Percentiles rank a stretch among this genome's conserved stretches.
Evolutionary conservation across 2,329 filamentous ascomycete species (phyloP).

Genomic region (Verticillium tricorpus): DNA sequence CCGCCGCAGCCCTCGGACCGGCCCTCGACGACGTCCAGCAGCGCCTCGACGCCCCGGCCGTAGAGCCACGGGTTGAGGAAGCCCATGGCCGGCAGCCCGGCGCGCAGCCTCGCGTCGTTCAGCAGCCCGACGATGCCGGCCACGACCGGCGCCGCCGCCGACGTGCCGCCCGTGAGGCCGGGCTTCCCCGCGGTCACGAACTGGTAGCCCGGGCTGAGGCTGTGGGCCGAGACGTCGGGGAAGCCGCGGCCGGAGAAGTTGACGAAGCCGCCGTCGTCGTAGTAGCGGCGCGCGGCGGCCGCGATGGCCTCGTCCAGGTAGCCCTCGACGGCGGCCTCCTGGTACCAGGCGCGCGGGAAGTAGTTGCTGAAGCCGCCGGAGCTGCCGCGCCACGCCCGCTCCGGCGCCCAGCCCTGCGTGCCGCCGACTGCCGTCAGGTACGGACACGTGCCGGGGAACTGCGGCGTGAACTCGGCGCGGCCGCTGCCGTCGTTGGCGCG

Average conservation of each 20-base stretch:
- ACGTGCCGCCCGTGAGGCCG: conserved; percentile 24
- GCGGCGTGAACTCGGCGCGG: conserved; percentile 11
- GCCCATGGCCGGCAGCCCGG: conserved; percentile 48
- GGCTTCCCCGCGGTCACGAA: conserved; percentile 21
- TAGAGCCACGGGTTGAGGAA: conserved; percentile 63
- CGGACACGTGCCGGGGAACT: conserved; percentile 34
- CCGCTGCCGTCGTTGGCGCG: conserved; percentile 45
- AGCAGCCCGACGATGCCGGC: conserved; percentile 60
- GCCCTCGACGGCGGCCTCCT: conserved; percentile 38
- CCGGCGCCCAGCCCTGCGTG: conserved; percentile 45
- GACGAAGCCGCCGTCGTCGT: conserved; percentile 34
- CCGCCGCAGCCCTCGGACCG: conserved; percentile 18
- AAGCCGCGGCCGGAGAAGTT: conserved; percentile 49
- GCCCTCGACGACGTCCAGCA: conserved; percentile 28
- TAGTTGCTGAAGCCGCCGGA: conserved; percentile 46
- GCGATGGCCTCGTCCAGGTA: conserved; percentile 29
- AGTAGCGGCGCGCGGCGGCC: conserved; percentile 38
- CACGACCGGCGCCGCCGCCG: conserved; percentile 57
- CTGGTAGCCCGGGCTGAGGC: conserved; percentile 17
- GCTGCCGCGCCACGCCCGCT: conserved; percentile 48
- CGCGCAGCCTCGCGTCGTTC: conserved; percentile 56
- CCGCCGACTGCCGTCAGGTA: conserved; percentile 55
- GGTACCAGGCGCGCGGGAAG: conserved; percentile 38
- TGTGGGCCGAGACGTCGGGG: conserved; percentile 59
- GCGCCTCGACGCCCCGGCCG: conserved; percentile 20